Evolutionary conservation across 495 filamentous ascomycete genomes (phyloP).

Genomic region (Penicillium cinerascens): DNA sequence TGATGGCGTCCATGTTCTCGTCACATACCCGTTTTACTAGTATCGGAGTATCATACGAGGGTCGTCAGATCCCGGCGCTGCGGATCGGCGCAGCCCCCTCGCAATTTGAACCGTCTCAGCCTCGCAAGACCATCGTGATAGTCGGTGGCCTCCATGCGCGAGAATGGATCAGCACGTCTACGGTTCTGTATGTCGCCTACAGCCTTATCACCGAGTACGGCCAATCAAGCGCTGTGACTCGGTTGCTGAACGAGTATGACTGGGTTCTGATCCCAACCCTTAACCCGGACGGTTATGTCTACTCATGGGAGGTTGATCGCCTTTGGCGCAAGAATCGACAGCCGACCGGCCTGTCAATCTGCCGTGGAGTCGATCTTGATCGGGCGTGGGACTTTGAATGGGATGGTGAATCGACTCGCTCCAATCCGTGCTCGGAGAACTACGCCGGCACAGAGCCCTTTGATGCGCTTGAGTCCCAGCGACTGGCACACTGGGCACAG

Average conservation of each 20-base stretch:
- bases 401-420: slow-evolving; percentile 62
- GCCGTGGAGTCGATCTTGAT: slow-evolving; percentile 85
- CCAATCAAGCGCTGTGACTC: slow-evolving; percentile 61
- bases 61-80: slow-evolving; percentile 77
- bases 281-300: slow-evolving; percentile 92
- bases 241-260: slow-evolving; percentile 76
- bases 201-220: slow-evolving; percentile 81
- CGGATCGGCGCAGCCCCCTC: slow-evolving; percentile 65
- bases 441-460: slow-evolving; percentile 83
- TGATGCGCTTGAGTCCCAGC: slow-evolving; percentile 72
- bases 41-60: slow-evolving; percentile 80
- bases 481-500: slow-evolving; percentile 77
- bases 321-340: slow-evolving; percentile 97
- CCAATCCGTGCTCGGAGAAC: slow-evolving; percentile 88
- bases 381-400: slow-evolving; percentile 82
- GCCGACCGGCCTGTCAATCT: slow-evolving; percentile 74
- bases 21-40: slow-evolving; percentile 67
- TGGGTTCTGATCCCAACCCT: slow-evolving; percentile 85
- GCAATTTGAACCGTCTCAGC: slow-evolving; percentile 33
- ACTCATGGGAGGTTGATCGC: slow-evolving; percentile 87
- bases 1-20: slow-evolving; percentile 85
- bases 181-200: slow-evolving; percentile 88
- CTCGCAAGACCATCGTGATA: slow-evolving; percentile 76
- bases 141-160: slow-evolving; percentile 84
- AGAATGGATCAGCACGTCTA: slow-evolving; percentile 94